These are phyloP conservation scores for Magnaporthales sp. DNA, from an alignment of 2,329 filamentous ascomycete species.

Conservation along the genomic window DNA sequence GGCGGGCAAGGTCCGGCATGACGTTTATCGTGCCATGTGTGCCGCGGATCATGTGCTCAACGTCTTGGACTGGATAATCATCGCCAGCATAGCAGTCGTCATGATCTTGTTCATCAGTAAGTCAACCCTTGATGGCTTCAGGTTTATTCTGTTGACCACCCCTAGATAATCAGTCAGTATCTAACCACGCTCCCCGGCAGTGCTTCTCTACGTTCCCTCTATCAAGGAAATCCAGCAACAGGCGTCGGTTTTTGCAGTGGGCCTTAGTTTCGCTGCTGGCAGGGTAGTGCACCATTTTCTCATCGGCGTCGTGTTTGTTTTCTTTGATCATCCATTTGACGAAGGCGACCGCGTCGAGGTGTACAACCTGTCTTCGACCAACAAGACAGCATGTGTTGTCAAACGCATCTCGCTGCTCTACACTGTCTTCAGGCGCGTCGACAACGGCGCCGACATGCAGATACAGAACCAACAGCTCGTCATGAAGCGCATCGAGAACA, in stretches of 20 bases:
- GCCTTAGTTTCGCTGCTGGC: slow-evolving; percentile 65
- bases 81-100: slow-evolving; percentile 13
- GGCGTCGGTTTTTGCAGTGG: slow-evolving; percentile 23
- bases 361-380: slow-evolving; percentile 28
- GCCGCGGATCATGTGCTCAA: slow-evolving; percentile 20
- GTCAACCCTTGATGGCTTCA: background rate
- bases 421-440: slow-evolving; percentile 23
- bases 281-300: slow-evolving; percentile 63
- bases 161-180: background rate
- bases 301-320: slow-evolving; percentile 61
- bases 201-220: slow-evolving; percentile 16
- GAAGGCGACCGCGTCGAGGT: slow-evolving; percentile 62
- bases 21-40: slow-evolving; percentile 19
- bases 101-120: slow-evolving; percentile 19
- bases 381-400: slow-evolving; percentile 14
- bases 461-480: slow-evolving; percentile 57
- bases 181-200: background rate
- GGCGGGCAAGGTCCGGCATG: slow-evolving; percentile 15
- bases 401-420: slow-evolving; percentile 23
- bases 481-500: slow-evolving; percentile 61
- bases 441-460: slow-evolving; percentile 20
- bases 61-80: slow-evolving; percentile 20
- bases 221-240: slow-evolving; percentile 20
- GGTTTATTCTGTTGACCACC: background rate
- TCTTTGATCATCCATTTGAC: slow-evolving; percentile 68